Evolutionary conservation across 2,329 filamentous ascomycete genomes (phyloP).

Genomic region (Ophiostoma perfectum): DNA sequence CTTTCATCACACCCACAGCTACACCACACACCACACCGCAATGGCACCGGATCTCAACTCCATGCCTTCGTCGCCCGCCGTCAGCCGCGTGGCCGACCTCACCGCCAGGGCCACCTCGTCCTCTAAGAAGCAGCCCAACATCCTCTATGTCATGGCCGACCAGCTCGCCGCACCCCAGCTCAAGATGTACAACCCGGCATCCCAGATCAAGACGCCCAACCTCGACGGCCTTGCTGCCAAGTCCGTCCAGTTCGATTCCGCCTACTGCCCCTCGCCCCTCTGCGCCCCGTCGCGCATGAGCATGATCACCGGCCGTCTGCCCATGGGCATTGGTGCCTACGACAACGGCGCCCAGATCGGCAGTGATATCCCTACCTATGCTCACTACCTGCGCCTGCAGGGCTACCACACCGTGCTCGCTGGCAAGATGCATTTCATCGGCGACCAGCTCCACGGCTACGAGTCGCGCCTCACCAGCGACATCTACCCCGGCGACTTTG

Average conservation of each 20-base stretch:
- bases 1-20: neutral
- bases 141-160: conserved; percentile 94
- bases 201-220: conserved; percentile 87
- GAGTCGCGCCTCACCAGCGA: conserved; percentile 89
- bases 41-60: conserved; percentile 75
- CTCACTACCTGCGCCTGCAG: conserved; percentile 77
- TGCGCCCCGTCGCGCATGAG: conserved; percentile 91
- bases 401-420: conserved; percentile 88
- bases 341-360: conserved; percentile 84
- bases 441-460: conserved; percentile 90
- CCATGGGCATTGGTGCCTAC: conserved; percentile 85
- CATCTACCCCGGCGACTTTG: conserved; percentile 91
- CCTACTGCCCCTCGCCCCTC: conserved; percentile 89
- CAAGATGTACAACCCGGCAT: conserved; percentile 84
- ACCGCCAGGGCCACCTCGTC: conserved; percentile 9
- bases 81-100: conserved; percentile 5
- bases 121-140: conserved; percentile 57
- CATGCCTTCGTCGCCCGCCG: conserved; percentile 49
- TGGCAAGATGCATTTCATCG: conserved; percentile 97
- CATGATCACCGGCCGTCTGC: conserved; percentile 87
- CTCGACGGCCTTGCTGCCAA: conserved; percentile 74
- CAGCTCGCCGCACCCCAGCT: conserved; percentile 86
- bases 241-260: conserved; percentile 86
- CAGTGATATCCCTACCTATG: conserved; percentile 83
- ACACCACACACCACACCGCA: neutral